phyloP scores from a whole-genome alignment of 106 monocot genomes.

The Acorus gramineus region DNA sequence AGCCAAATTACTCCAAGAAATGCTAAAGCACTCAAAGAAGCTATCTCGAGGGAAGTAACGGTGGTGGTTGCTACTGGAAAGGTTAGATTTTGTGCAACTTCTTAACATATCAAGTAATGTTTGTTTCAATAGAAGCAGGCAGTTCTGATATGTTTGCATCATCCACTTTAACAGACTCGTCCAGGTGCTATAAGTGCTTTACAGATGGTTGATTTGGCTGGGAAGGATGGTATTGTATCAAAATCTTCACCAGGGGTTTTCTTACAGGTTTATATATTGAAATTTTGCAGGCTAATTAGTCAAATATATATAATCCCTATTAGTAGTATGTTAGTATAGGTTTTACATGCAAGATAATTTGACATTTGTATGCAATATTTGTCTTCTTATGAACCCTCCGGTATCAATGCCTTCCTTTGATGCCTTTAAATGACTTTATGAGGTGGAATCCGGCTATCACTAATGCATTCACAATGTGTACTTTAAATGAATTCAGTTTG shows the following conservation, averaged over 20 bases:
- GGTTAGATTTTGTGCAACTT: conserved; percentile 25
- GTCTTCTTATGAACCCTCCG: too few relatives aligned
- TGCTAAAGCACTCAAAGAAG: conserved; percentile 80
- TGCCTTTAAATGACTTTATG: too few relatives aligned
- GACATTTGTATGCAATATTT: too few relatives aligned
- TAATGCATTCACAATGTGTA: not conserved
- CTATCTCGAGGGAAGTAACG: conserved; percentile 71
- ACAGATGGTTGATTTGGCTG: conserved; percentile 55
- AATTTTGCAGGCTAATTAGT: not conserved
- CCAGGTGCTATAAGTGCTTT: conserved; percentile 69
- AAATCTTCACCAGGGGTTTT: conserved; percentile 79
- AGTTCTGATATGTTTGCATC: too few relatives aligned
- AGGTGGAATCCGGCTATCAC: too few relatives aligned
- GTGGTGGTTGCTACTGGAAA: conserved; percentile 93
- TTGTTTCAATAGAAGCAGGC: too few relatives aligned
- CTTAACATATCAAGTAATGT: too few relatives aligned
- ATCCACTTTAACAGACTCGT: conserved; percentile 40
- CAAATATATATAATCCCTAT: too few relatives aligned
- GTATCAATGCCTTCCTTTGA: too few relatives aligned
- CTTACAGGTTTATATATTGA: conserved; percentile 45
- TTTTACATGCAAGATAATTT: too few relatives aligned
- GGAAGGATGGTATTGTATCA: conserved; percentile 63
- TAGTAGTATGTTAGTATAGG: too few relatives aligned
- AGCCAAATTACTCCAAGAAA: conserved; percentile 52
- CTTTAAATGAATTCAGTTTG: not conserved